Evolutionary conservation across 805 yeast species (phyloP), one percentile per base, ranked within the genome.

Genomic region (Wickerhamomyces chambardii): DNA sequence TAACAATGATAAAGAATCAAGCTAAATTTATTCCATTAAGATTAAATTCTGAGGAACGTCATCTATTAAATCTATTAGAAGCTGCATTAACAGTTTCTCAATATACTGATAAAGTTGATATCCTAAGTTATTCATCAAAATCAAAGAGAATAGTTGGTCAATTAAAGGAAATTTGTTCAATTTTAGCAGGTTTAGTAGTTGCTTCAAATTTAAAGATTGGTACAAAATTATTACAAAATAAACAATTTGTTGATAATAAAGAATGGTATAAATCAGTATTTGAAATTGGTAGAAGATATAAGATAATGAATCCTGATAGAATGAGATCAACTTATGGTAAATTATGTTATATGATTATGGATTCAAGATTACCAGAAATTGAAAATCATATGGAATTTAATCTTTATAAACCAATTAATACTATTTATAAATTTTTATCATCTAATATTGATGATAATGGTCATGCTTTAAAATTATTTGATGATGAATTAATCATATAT

Each of bases 311-410:
- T 48, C 94, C 94, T 0, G 87, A 83, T 45, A 68, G 75, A 46
- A 78, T 84, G 84, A 68, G 87, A 41, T 84, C 78, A 47, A 77
- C 77, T 5, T 84, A 76, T 53, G 94, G 94, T 31, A 82, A 83
- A 48, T 60, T 84, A 38, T 78, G 84, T 59, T 83, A 83, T 55
- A 84, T 83, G 83, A 76, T 82, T 27, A 83, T 84, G 92, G 94
- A 83, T 55, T 83, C 92, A 3, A 61, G 84, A 32, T 56, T 80
- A 21, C 82, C 86, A 1, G 86, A 82, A 45, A 72, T 83, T 39
- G 72, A 69, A 43, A 74, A 70, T 14, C 76, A 75, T 34, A 70
- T 83, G 78, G 90, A 78, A 41, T 84, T 83, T 53, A 85, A 83
- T 54, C 59, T 83, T 2, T 80, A 76, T 58, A 76, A 72, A 48